Conservation (phyloP, 768 basidiomycete genomes). For the Mycena floridula region DNA sequence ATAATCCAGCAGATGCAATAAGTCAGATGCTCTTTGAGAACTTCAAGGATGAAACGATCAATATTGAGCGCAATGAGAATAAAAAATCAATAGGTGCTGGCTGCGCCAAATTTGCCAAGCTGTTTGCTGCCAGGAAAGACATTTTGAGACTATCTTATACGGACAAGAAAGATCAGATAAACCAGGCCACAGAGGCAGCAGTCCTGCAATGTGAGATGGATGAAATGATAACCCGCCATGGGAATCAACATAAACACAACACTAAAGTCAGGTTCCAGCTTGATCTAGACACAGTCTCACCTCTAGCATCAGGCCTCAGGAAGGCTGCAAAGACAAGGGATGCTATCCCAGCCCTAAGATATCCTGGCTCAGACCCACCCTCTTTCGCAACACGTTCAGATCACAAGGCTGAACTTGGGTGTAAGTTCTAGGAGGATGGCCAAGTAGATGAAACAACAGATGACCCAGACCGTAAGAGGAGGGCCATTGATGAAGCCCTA, state of each 20-base stretch:
- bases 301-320: neutral
- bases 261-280: neutral
- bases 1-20: neutral
- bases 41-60: neutral
- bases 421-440: neutral
- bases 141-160: neutral
- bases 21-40: neutral
- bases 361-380: constrained; percentile 1
- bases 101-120: neutral
- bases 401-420: constrained; percentile 5
- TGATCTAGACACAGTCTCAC: neutral
- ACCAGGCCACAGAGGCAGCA: neutral
- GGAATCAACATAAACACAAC: neutral
- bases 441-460: neutral
- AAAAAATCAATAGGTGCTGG: neutral
- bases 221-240: neutral
- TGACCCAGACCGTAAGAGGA: neutral
- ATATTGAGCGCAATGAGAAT: neutral
- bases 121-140: neutral
- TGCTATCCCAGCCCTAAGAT: constrained; percentile 1
- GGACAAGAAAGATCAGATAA: neutral
- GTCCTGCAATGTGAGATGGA: neutral
- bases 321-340: neutral
- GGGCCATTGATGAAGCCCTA: neutral
- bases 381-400: neutral